phyloP scores from a whole-genome alignment of 106 monocot species.

The Acorus calamus region DNA sequence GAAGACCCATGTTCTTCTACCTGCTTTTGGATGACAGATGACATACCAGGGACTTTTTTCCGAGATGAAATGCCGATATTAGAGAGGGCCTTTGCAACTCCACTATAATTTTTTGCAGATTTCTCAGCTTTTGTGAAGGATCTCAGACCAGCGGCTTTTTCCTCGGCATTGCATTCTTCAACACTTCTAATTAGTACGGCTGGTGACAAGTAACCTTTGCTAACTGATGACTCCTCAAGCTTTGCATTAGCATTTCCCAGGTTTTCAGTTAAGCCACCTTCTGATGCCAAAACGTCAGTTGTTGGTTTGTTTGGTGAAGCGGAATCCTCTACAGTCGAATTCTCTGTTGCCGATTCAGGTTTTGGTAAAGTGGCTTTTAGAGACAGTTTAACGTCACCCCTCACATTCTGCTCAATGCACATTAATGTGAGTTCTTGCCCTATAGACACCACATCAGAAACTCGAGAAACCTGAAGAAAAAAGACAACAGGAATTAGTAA shows the following conservation, averaged over 20 bases:
- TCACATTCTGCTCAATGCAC: conserved; percentile 80
- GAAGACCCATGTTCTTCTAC: too few relatives aligned
- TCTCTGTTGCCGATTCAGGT: conserved; percentile 11
- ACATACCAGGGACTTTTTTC: too few relatives aligned
- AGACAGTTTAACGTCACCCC: conserved; percentile 89
- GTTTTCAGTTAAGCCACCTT: conserved; percentile 4
- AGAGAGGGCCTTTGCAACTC: too few relatives aligned
- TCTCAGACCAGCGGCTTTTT: conserved; percentile 9
- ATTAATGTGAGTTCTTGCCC: conserved; percentile 71
- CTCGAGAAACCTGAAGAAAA: conserved; percentile 51
- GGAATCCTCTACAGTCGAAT: conserved; percentile 5
- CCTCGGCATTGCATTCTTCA: conserved; percentile 56
- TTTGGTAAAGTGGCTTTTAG: conserved; percentile 55
- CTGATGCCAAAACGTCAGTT: conserved; percentile 19
- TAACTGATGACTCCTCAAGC: conserved; percentile 4
- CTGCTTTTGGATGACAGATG: too few relatives aligned
- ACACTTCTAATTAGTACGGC: conserved; percentile 63
- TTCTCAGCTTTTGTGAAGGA: conserved; percentile 10
- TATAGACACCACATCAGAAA: conserved; percentile 69
- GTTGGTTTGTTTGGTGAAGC: conserved; percentile 10
- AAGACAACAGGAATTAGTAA: too few relatives aligned
- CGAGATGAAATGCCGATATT: too few relatives aligned
- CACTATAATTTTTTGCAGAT: conserved; percentile 27
- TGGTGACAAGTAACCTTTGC: conserved; percentile 18
- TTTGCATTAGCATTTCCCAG: neutral